Evolutionary conservation across 176 grass and related monocot species (phyloP).

Genomic region (Aegilops tauschii): DNA sequence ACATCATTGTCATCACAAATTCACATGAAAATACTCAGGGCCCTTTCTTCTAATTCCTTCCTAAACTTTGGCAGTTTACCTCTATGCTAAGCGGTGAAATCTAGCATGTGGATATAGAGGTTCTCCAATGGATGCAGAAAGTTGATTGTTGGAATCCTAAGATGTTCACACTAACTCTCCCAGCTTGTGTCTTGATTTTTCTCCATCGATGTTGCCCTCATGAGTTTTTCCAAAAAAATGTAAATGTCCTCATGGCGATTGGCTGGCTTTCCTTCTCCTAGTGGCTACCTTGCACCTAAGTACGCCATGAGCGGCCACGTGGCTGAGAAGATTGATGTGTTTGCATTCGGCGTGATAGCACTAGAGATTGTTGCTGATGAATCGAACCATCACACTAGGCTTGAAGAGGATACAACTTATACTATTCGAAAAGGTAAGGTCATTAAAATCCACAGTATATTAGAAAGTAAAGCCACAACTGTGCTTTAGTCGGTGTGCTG

Average conservation of each 20-base stretch:
- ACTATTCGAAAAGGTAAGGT: conserved; percentile 16
- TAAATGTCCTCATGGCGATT: background rate
- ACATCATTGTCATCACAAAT: too few relatives aligned
- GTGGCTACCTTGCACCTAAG: conserved; percentile 64
- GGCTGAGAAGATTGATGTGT: conserved; percentile 53
- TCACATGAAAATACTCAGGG: too few relatives aligned
- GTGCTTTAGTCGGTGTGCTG: background rate
- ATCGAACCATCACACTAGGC: conserved; percentile 26
- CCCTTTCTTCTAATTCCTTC: too few relatives aligned
- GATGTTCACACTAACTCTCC: conserved; percentile 35
- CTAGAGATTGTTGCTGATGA: conserved; percentile 42
- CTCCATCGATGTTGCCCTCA: background rate
- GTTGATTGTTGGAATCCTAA: conserved; percentile 81
- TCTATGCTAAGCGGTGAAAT: conserved; percentile 55
- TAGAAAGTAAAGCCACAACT: background rate
- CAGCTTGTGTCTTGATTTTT: background rate
- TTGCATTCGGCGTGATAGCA: conserved; percentile 41
- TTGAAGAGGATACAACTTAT: conserved; percentile 31
- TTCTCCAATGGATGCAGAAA: conserved; percentile 74
- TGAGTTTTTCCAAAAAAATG: background rate
- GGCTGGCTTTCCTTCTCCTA: conserved; percentile 11
- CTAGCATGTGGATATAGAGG: conserved; percentile 40
- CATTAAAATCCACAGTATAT: too few relatives aligned
- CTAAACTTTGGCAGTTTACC: too few relatives aligned
- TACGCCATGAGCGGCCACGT: conserved; percentile 65